These are phyloP conservation scores for Crucihimalaya himalaica DNA, from an alignment of 345 rosid species.

Conservation along the genomic window DNA sequence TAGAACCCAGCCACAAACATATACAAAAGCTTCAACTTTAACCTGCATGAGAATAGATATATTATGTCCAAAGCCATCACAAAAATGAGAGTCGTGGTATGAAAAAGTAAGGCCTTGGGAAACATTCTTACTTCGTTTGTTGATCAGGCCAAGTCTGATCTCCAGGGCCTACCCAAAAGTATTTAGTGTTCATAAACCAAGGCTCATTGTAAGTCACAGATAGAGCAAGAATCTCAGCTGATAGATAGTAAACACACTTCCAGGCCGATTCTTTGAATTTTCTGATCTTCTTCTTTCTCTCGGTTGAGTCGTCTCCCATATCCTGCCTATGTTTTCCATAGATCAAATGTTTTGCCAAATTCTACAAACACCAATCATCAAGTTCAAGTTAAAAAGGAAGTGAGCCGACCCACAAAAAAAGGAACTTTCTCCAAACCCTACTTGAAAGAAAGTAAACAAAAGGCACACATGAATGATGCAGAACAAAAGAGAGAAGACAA, in stretches of 20 bases:
- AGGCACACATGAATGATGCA: slow-evolving; percentile 6
- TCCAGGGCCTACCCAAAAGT: slow-evolving; percentile 87
- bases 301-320: slow-evolving; percentile 40
- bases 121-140: slow-evolving; percentile 66
- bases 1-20: slow-evolving; percentile 83
- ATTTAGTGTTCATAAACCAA: slow-evolving; percentile 73
- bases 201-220: slow-evolving; percentile 70
- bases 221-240: slow-evolving; percentile 70
- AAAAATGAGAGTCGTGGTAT: background rate
- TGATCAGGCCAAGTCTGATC: slow-evolving; percentile 84
- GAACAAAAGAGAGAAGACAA: background rate
- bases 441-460: slow-evolving; percentile 15
- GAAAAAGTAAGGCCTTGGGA: slow-evolving; percentile 8
- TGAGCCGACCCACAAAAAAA: background rate
- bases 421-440: background rate
- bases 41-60: slow-evolving; percentile 42
- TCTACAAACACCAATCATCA: slow-evolving; percentile 51
- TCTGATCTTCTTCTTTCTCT: slow-evolving; percentile 55
- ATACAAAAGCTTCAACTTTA: slow-evolving; percentile 71
- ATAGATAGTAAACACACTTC: slow-evolving; percentile 80
- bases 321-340: slow-evolving; percentile 53
- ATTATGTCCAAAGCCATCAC: background rate
- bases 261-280: slow-evolving; percentile 94
- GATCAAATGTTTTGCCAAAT: slow-evolving; percentile 54
- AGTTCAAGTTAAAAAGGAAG: background rate